Evolutionary conservation across 2,329 filamentous ascomycete species (phyloP), one percentile per base, ranked within the genome.

Genomic region (Furcasterigmium furcatum): DNA sequence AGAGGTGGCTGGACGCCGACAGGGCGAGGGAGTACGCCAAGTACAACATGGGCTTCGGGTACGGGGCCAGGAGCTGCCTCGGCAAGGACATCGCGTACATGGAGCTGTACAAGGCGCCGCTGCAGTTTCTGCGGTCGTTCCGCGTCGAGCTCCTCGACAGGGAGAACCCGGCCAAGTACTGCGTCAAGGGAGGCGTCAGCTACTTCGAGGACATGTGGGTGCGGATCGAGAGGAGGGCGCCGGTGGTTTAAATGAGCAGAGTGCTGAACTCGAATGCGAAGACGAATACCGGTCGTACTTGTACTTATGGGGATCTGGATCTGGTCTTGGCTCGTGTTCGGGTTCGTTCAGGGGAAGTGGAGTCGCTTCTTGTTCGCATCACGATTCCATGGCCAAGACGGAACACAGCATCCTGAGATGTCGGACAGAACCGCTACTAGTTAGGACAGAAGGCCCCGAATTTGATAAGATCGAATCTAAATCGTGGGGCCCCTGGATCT

Each of bases 61-160:
- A 74, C 57, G 76, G 76, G 0, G 55, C 71, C 1, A 59, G 72
- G 10, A 61, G 69, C 12, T 78, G 74, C 46, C 52, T 78, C 36
- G 75, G 76, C 0, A 68, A 66, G 47, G 66, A 74, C 36, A 72
- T 79, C 47, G 75, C 73, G 2, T 64, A 71, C 54, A 74, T 78
- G 71, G 75, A 79, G 59, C 52, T 78, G 43, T 76, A 67, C 55
- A 77, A 79, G 61, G 65, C 54, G 4, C 61, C 67, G 4, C 44
- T 67, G 42, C 59, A 70, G 52, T 72, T 74, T 51, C 66, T 73
- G 40, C 58, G 67, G 6, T 63, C 54, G 1, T 73, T 70, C 46
- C 59, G 55, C 29, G 59, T 62, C 3, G 52, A 56, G 27, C 53
- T 65, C 5, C 38, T 55, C 16, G 55, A 65, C 43, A 52, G 55